Conservation (phyloP, 345 rosid species). For the Populus ilicifolia region DNA sequence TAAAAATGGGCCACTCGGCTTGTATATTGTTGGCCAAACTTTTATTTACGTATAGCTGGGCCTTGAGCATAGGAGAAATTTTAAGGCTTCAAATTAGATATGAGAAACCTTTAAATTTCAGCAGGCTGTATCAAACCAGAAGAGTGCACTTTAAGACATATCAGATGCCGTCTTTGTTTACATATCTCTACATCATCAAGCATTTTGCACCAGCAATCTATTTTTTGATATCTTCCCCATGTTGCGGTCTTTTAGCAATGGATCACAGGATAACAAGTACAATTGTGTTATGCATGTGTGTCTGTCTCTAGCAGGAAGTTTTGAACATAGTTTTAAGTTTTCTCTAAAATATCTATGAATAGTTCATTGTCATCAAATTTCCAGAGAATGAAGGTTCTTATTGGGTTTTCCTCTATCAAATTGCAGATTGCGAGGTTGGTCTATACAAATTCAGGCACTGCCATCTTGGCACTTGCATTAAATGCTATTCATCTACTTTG, state of each 20-base stretch:
- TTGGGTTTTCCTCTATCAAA: background rate
- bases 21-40: background rate
- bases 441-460: conserved; percentile 39
- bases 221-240: background rate
- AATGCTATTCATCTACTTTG: conserved; percentile 35
- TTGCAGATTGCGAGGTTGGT: conserved; percentile 37
- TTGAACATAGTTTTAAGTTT: background rate
- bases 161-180: background rate
- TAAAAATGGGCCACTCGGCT: background rate
- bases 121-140: background rate
- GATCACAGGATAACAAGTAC: background rate
- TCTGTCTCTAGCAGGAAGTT: background rate
- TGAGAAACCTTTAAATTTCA: background rate
- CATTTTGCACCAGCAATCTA: background rate
- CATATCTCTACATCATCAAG: background rate
- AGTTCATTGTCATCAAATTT: background rate
- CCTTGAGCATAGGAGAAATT: background rate
- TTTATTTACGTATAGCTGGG: background rate
- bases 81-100: background rate
- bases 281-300: background rate
- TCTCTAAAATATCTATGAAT: background rate
- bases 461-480: conserved; percentile 37
- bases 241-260: background rate
- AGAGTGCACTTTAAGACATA: background rate
- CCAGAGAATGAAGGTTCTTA: background rate